Base-by-base conservation (phyloP, 2,329 filamentous ascomycete species). In the Monilinia aucupariae region DNA sequence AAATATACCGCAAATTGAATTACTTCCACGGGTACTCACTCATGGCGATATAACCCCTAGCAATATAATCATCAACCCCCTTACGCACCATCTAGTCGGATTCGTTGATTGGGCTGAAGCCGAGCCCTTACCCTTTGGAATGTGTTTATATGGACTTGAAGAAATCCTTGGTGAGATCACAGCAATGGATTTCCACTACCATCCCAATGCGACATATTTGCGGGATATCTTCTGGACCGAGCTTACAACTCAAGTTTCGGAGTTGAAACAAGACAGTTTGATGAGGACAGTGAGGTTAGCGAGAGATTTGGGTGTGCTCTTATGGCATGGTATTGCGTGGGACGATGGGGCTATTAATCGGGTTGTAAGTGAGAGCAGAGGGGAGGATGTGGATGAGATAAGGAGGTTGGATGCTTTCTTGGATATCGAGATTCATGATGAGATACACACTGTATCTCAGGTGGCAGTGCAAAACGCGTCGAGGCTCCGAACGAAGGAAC, bases 21-120 rank as follows among this genome's bases (percentile, higher is more conserved):
- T 62, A 8, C 73, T 84, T 4, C 82, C 83, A 0, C 81, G 84
- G 74, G 79, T 81, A 4, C 71, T 88, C 13, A 86, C 79, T 7
- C 85, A 88, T 61, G 85, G 85, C 0, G 85, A 88, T 68, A 73
- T 87, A 6, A 74, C 85, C 0, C 76, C 82, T 0, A 77, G 77
- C 2, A 88, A 88, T 64, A 78, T 88, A 50, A 77, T 87, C 69
- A 76, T 85, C 0, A 74, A 79, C 59, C 68, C 74, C 0, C 62
- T 72, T 1, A 77, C 76, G 0, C 81, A 80, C 60, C 61, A 68
- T 3, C 69, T 87, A 9, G 76, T 70, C 0, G 86, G 85, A 1
- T 64, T 88, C 0, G 76, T 88, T 0, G 86, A 88, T 69, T 88
- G 85, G 85, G 82, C 83, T 0, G 85, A 88, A 69, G 83, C 81